A percentile compares a stretch with the other conserved stretches of the same genome.
These are phyloP conservation scores for Hypoxylon crocopeplum DNA, from an alignment of 495 filamentous ascomycete species.

Conservation along the genomic window DNA sequence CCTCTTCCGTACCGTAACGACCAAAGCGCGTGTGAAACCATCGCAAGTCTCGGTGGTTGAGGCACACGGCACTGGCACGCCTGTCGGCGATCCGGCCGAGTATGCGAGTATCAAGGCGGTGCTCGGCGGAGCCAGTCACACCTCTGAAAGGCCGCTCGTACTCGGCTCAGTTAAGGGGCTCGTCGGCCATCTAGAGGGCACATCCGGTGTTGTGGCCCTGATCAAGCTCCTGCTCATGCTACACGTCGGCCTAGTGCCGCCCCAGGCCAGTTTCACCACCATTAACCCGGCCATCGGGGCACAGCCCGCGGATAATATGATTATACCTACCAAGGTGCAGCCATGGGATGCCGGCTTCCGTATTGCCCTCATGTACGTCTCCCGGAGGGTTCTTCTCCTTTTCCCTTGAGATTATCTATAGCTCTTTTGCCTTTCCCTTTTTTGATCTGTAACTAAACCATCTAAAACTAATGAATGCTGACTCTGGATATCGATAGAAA, in stretches of 20 bases:
- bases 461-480: neutral
- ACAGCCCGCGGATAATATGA: slow-evolving; percentile 40
- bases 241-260: slow-evolving; percentile 44
- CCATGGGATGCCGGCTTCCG: slow-evolving; percentile 44
- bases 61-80: slow-evolving; percentile 79
- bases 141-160: slow-evolving; percentile 34
- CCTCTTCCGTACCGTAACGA: slow-evolving; percentile 39
- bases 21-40: slow-evolving; percentile 45
- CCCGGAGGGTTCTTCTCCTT: neutral
- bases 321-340: slow-evolving; percentile 37
- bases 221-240: slow-evolving; percentile 56
- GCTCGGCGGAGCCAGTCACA: slow-evolving; percentile 44
- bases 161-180: slow-evolving; percentile 2
- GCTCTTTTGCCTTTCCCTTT: neutral
- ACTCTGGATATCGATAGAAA: slow-evolving; percentile 32
- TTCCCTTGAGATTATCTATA: neutral
- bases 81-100: slow-evolving; percentile 63
- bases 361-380: slow-evolving; percentile 45
- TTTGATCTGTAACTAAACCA: neutral
- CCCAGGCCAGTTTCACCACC: slow-evolving; percentile 46
- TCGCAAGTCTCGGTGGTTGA: slow-evolving; percentile 73
- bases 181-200: slow-evolving; percentile 5
- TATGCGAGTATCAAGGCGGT: slow-evolving; percentile 23
- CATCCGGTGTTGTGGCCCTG: neutral
- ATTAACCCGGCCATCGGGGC: slow-evolving; percentile 49